phyloP scores from a whole-genome alignment of 495 filamentous ascomycete genomes.

The Aspergillus haitiensis region DNA sequence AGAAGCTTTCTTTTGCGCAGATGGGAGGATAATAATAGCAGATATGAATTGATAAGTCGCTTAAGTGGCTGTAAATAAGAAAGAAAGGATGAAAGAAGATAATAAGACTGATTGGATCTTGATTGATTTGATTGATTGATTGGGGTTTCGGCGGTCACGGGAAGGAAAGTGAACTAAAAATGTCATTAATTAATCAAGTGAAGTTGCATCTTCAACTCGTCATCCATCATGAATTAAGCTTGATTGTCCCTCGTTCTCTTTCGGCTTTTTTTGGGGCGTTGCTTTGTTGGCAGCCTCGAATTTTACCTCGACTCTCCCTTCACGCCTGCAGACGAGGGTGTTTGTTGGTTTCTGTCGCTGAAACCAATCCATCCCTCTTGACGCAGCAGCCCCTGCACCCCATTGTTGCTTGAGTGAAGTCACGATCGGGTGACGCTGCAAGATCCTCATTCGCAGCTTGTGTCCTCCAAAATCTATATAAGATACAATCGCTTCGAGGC shows the following conservation, averaged over 20 bases:
- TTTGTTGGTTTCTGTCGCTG: slow-evolving; percentile 17
- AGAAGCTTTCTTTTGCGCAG: background rate
- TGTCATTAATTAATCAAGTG: background rate
- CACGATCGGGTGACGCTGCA: background rate
- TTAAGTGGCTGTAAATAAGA: too few species aligned
- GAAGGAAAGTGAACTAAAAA: slow-evolving; percentile 14
- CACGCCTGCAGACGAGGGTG: slow-evolving; percentile 25
- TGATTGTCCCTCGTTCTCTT: background rate
- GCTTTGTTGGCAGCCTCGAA: background rate
- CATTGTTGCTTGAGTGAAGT: background rate
- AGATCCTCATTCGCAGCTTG: background rate
- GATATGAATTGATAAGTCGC: too few species aligned
- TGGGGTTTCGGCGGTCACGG: slow-evolving; percentile 33
- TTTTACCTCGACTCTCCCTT: slow-evolving; percentile 2
- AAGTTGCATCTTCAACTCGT: background rate
- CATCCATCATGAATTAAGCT: background rate
- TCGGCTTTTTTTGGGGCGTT: slow-evolving; percentile 2
- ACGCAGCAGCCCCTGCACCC: slow-evolving; percentile 4
- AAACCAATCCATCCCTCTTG: slow-evolving; percentile 14
- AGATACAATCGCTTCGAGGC: background rate
- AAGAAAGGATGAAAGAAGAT: too few species aligned
- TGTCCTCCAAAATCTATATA: background rate
- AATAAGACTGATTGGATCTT: too few species aligned
- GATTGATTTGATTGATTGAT: slow-evolving; percentile 10
- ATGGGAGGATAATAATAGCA: background rate